phyloP scores from a whole-genome alignment of 306 rosid species.

The Rosa multiflora region DNA sequence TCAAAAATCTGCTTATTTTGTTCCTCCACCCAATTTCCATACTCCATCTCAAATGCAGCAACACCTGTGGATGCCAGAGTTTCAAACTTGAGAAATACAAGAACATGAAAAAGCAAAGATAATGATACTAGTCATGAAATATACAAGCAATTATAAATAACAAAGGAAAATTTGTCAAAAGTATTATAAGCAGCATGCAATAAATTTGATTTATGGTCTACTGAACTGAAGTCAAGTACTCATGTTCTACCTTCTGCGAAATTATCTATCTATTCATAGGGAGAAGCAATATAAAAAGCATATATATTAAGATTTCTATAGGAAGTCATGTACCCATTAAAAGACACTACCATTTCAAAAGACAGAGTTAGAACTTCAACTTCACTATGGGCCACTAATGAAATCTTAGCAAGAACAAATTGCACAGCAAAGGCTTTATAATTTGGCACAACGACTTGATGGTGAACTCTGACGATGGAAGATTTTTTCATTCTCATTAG shows the following conservation, averaged over 20 bases:
- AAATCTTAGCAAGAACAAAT: neutral
- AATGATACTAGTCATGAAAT: neutral
- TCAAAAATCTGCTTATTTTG: conserved; percentile 62
- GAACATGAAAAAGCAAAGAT: conserved; percentile 1
- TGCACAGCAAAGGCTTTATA: neutral
- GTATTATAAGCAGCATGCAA: neutral
- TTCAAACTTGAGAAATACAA: conserved; percentile 22
- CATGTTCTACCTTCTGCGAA: neutral
- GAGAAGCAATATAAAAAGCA: neutral
- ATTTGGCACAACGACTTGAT: neutral
- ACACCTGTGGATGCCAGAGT: conserved; percentile 48
- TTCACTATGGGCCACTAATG: neutral
- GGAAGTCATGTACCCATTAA: neutral
- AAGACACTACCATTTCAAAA: neutral
- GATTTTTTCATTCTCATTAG: neutral
- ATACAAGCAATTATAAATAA: neutral
- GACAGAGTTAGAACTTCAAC: neutral
- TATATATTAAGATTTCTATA: neutral
- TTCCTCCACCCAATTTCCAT: conserved; percentile 81
- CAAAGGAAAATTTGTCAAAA: neutral
- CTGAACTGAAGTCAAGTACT: neutral
- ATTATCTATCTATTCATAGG: too few species aligned
- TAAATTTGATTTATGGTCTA: neutral
- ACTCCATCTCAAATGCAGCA: conserved; percentile 70
- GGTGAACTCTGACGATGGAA: neutral